phyloP scores from a whole-genome alignment of 2,329 filamentous ascomycete species.

The Beauveria varroae region DNA sequence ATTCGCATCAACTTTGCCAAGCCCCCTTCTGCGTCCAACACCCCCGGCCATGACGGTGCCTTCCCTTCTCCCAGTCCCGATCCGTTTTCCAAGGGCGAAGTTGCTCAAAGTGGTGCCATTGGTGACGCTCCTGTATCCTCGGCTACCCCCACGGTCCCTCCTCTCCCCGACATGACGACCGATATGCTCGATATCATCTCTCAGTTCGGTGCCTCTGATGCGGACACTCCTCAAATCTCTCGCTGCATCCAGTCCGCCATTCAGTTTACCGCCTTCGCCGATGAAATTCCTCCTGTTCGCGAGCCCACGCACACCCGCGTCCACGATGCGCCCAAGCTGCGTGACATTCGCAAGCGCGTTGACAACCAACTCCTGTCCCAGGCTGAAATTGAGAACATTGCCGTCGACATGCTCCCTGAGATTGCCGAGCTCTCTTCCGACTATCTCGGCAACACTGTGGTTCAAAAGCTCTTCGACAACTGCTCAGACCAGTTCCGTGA shows the following conservation, averaged over 20 bases:
- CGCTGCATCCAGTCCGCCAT: constrained; percentile 70
- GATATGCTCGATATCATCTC: constrained; percentile 82
- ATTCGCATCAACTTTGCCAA: constrained; percentile 97
- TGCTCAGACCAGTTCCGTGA: constrained; percentile 88
- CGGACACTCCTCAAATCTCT: constrained; percentile 67
- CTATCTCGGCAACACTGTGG: constrained; percentile 97
- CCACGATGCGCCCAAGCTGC: constrained; percentile 87
- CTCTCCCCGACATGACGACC: constrained; percentile 67
- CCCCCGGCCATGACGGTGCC: constrained; percentile 79
- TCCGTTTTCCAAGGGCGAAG: constrained; percentile 57
- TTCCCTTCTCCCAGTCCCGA: constrained; percentile 90
- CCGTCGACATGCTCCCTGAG: constrained; percentile 89
- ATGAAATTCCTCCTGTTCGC: constrained; percentile 81
- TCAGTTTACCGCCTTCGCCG: constrained; percentile 60
- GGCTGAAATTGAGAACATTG: constrained; percentile 85
- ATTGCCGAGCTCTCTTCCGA: constrained; percentile 92
- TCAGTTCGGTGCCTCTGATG: constrained; percentile 78
- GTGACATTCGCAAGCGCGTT: constrained; percentile 94
- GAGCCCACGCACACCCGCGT: constrained; percentile 84
- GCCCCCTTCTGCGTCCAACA: constrained; percentile 81
- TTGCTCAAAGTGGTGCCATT: constrained; percentile 25
- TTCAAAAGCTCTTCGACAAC: constrained; percentile 96
- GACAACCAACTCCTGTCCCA: constrained; percentile 86
- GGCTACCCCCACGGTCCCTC: constrained; percentile 57
- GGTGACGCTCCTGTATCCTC: constrained; percentile 29